phyloP scores from a whole-genome alignment of 2,329 filamentous ascomycete species.

The Talaromyces atroroseus region DNA sequence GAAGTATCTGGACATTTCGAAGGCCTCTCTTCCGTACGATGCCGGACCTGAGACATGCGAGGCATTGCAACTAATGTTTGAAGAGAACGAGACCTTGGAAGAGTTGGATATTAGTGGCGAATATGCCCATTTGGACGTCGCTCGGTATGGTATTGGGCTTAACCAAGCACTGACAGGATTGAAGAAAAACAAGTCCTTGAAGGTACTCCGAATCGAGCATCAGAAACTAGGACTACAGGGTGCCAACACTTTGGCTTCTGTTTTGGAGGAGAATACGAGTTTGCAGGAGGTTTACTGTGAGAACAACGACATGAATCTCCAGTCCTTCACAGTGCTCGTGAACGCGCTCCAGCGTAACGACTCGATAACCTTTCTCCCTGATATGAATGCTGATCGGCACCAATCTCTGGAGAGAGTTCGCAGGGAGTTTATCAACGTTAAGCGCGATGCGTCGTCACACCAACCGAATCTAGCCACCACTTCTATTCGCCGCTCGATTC shows the following conservation, averaged over 20 bases:
- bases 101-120: slow-evolving; percentile 67
- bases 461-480: slow-evolving; percentile 29
- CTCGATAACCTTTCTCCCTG: slow-evolving; percentile 56
- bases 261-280: slow-evolving; percentile 59
- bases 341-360: slow-evolving; percentile 63
- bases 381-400: slow-evolving; percentile 57
- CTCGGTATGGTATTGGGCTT: slow-evolving; percentile 62
- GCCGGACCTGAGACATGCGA: slow-evolving; percentile 62
- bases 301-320: slow-evolving; percentile 66
- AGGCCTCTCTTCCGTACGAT: slow-evolving; percentile 64
- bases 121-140: slow-evolving; percentile 64
- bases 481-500: slow-evolving; percentile 40
- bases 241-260: slow-evolving; percentile 63
- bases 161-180: slow-evolving; percentile 61
- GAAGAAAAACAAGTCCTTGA: slow-evolving; percentile 58
- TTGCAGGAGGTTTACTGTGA: slow-evolving; percentile 64
- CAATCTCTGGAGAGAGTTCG: slow-evolving; percentile 57
- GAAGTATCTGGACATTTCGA: slow-evolving; percentile 62
- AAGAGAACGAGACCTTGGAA: slow-evolving; percentile 60
- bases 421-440: slow-evolving; percentile 50
- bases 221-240: slow-evolving; percentile 66
- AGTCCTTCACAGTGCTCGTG: slow-evolving; percentile 63
- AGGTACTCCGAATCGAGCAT: slow-evolving; percentile 59
- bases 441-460: slow-evolving; percentile 32
- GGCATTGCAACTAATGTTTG: slow-evolving; percentile 58